These are phyloP conservation scores for Salix dunnii DNA, from an alignment of 345 rosid species.

Conservation along the genomic window DNA sequence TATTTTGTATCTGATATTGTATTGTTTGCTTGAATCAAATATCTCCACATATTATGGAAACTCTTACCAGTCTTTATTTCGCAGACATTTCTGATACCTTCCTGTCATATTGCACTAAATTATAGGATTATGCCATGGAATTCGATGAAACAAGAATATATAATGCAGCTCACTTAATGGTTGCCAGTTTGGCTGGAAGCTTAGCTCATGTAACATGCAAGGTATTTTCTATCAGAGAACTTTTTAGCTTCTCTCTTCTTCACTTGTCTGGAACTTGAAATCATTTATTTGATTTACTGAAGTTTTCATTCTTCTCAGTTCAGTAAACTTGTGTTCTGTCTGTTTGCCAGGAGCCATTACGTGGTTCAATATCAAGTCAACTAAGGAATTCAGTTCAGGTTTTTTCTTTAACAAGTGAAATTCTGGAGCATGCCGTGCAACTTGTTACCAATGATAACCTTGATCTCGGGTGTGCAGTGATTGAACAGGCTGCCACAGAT, in stretches of 20 bases:
- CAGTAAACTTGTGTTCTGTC: neutral
- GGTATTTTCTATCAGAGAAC: slow-evolving; percentile 36
- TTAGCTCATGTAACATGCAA: slow-evolving; percentile 99
- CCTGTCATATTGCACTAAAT: neutral
- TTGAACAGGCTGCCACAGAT: slow-evolving; percentile 95
- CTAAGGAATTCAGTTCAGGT: slow-evolving; percentile 77
- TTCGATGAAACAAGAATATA: slow-evolving; percentile 84
- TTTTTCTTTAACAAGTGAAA: slow-evolving; percentile 53
- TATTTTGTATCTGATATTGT: neutral
- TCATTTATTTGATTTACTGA: neutral
- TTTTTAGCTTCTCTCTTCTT: neutral
- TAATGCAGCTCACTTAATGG: slow-evolving; percentile 97
- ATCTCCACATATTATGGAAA: neutral
- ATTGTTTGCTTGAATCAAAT: neutral
- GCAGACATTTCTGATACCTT: neutral
- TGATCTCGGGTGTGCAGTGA: slow-evolving; percentile 98
- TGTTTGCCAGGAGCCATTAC: slow-evolving; percentile 76
- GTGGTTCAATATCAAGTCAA: slow-evolving; percentile 80
- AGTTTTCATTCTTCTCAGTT: neutral
- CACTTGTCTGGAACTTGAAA: neutral
- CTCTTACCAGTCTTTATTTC: neutral
- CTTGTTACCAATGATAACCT: slow-evolving; percentile 98
- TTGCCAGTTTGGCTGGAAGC: slow-evolving; percentile 99
- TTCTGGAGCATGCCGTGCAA: slow-evolving; percentile 86
- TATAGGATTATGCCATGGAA: slow-evolving; percentile 88